Percentiles rank a stretch among this genome's conserved stretches.
These are phyloP conservation scores for Metarhizium guizhouense DNA, from an alignment of 2,329 filamentous ascomycete species.

Conservation along the genomic window DNA sequence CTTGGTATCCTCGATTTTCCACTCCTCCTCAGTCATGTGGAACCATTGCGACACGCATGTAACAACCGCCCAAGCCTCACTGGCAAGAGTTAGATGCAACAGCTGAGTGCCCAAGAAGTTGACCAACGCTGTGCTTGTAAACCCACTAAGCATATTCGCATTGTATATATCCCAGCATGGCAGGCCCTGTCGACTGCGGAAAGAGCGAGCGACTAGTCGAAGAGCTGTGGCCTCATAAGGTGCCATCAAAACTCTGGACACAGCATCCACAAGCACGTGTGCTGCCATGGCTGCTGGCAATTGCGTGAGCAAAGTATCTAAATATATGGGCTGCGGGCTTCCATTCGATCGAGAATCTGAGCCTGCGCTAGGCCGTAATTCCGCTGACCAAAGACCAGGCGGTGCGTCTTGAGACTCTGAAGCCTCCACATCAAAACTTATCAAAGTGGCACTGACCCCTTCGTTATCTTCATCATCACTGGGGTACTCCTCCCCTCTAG, in stretches of 20 bases:
- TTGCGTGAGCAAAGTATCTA: slow-evolving; percentile 40
- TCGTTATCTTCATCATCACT: slow-evolving; percentile 50
- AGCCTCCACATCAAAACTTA: slow-evolving; percentile 53
- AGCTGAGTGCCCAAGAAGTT: slow-evolving; percentile 40
- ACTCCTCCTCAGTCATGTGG: slow-evolving; percentile 35
- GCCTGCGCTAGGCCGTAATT: slow-evolving; percentile 41
- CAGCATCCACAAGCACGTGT: slow-evolving; percentile 35
- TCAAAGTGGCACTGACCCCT: slow-evolving; percentile 45
- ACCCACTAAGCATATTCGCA: slow-evolving; percentile 23
- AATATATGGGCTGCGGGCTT: slow-evolving; percentile 26
- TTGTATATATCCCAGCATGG: slow-evolving; percentile 29
- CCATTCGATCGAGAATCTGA: slow-evolving; percentile 18
- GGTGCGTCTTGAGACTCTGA: slow-evolving; percentile 42
- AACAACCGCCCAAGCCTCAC: slow-evolving; percentile 36
- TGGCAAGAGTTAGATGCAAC: slow-evolving; percentile 32
- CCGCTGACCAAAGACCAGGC: slow-evolving; percentile 48
- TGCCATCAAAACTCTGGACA: slow-evolving; percentile 31
- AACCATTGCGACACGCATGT: slow-evolving; percentile 28
- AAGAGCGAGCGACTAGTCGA: slow-evolving; percentile 34
- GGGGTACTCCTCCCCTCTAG: slow-evolving; percentile 41
- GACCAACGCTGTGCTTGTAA: slow-evolving; percentile 29
- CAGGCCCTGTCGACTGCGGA: slow-evolving; percentile 29
- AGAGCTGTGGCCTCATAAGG: slow-evolving; percentile 39
- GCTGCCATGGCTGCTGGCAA: slow-evolving; percentile 40
- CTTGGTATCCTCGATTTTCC: slow-evolving; percentile 24